Conservation (phyloP, 1,139 yeast genomes). For the Taphrina communis region DNA sequence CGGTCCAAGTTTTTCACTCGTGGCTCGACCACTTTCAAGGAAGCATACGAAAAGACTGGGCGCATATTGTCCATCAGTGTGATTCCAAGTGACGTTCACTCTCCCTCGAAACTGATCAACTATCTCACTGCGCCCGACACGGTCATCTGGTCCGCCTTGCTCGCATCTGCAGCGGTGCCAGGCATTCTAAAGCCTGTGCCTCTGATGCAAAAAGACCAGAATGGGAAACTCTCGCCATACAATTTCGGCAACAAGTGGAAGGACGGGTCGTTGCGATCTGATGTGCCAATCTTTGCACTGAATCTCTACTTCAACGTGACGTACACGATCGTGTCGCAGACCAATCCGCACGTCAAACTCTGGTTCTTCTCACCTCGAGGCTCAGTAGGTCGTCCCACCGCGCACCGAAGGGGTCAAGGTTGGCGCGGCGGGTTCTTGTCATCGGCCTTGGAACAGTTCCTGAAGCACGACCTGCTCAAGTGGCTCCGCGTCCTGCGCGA, state of each 20-base stretch:
- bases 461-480: conserved; percentile 73
- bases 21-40: conserved; percentile 75
- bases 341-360: conserved; percentile 78
- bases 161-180: conserved; percentile 84
- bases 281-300: conserved; percentile 69
- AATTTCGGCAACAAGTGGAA: conserved; percentile 77
- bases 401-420: conserved; percentile 63
- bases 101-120: conserved; percentile 79
- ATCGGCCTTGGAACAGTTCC: conserved; percentile 71
- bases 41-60: conserved; percentile 72
- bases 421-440: conserved; percentile 80
- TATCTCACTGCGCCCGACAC: conserved; percentile 79
- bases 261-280: conserved; percentile 75
- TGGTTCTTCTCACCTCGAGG: conserved; percentile 83
- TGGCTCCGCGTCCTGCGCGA: conserved; percentile 73
- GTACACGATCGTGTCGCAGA: conserved; percentile 78
- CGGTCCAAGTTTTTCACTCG: conserved; percentile 71
- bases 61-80: conserved; percentile 73
- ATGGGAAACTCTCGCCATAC: conserved; percentile 63
- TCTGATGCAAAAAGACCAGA: conserved; percentile 69
- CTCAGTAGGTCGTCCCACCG: conserved; percentile 78
- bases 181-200: conserved; percentile 84
- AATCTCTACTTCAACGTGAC: conserved; percentile 74
- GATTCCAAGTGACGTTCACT: conserved; percentile 81
- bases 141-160: conserved; percentile 77